Evolutionary conservation across 345 rosid species (phyloP).

Genomic region (Nephelium lappaceum): DNA sequence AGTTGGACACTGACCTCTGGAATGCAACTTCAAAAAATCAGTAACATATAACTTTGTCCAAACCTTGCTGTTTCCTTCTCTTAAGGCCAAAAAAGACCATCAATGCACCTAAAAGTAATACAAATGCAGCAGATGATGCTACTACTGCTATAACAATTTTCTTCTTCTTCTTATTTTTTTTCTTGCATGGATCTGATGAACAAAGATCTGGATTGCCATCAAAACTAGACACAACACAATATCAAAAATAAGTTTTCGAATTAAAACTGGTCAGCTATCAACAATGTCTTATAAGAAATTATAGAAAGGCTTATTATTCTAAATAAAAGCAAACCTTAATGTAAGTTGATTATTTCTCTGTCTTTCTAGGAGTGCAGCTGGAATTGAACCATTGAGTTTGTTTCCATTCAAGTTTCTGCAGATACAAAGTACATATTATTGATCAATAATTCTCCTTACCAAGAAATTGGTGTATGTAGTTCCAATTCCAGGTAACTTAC

Average conservation of each 20-base stretch:
- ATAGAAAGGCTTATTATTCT: not conserved
- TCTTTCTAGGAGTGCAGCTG: constrained; percentile 46
- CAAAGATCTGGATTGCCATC: constrained; percentile 40
- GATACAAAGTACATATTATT: not conserved
- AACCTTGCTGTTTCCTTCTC: constrained; percentile 33
- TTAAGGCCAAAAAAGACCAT: constrained; percentile 22
- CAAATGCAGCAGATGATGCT: constrained; percentile 27
- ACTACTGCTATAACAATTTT: constrained; percentile 31
- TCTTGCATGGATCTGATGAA: constrained; percentile 37
- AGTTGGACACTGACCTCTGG: not conserved
- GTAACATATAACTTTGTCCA: not conserved
- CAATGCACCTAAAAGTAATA: constrained; percentile 31
- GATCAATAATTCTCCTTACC: not conserved
- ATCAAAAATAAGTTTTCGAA: not conserved
- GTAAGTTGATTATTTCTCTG: constrained; percentile 28
- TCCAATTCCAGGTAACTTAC: constrained; percentile 37
- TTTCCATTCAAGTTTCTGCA: constrained; percentile 49
- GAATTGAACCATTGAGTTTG: constrained; percentile 51
- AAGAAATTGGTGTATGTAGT: not conserved
- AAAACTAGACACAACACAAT: not conserved
- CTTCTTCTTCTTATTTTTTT: constrained; percentile 21
- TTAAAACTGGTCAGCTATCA: not conserved
- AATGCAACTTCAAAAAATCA: not conserved
- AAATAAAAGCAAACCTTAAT: constrained; percentile 38
- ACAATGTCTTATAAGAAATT: not conserved